phyloP scores from a whole-genome alignment of 2,329 filamentous ascomycete genomes.

The Claviceps sp. region DNA sequence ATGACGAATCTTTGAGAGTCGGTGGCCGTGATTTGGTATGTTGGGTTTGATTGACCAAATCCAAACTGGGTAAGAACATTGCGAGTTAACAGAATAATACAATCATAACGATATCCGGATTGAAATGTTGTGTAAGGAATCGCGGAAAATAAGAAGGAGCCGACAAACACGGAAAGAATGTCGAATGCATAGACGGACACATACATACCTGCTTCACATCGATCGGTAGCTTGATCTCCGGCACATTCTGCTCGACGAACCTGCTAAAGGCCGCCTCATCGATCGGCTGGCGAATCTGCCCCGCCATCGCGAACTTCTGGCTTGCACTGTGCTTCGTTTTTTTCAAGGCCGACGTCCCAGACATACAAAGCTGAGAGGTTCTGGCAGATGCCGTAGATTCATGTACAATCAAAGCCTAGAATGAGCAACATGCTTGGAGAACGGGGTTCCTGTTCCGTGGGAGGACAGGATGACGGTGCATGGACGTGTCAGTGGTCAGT shows the following conservation, averaged over 20 bases:
- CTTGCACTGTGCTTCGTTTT: too few relatives aligned
- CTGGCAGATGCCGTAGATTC: too few relatives aligned
- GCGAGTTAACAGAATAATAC: too few relatives aligned
- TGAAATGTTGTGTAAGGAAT: background rate
- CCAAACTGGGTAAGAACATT: conserved; percentile 52
- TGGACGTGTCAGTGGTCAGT: too few relatives aligned
- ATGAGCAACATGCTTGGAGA: too few relatives aligned
- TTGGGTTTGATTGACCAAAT: conserved; percentile 95
- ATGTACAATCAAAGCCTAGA: too few relatives aligned
- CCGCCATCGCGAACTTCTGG: conserved; percentile 49
- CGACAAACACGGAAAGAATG: background rate
- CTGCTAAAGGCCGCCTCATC: conserved; percentile 65
- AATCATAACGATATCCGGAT: too few relatives aligned
- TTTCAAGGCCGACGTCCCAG: too few relatives aligned
- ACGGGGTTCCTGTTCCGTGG: too few relatives aligned
- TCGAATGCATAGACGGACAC: background rate
- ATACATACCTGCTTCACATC: conserved; percentile 70
- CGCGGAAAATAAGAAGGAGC: background rate
- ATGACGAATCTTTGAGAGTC: conserved; percentile 66
- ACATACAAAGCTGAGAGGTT: too few relatives aligned
- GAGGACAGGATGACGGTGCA: too few relatives aligned
- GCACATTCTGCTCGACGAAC: conserved; percentile 68
- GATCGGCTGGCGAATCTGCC: conserved; percentile 79
- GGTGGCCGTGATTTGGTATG: conserved; percentile 73
- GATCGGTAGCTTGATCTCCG: conserved; percentile 68